Base-by-base conservation (phyloP, 768 basidiomycete species). In the Multifurca ochricompacta region DNA sequence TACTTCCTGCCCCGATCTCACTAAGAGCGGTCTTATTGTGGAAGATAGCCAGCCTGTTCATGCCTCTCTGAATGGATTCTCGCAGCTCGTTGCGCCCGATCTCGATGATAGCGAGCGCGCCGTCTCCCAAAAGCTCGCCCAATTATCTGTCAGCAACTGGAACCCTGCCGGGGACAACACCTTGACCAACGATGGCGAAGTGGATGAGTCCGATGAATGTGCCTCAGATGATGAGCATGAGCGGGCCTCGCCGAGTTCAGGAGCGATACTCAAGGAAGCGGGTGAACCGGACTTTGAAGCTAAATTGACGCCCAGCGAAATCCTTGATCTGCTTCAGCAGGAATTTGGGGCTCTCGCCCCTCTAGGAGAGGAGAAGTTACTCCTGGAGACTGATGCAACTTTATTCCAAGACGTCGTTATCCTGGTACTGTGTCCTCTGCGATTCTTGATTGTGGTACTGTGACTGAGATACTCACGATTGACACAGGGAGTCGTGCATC, bases 311-410 rank as follows among this genome's bases (percentile, higher is more conserved):
- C 73, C 78, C 2, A 65, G 68, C 7, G 72, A 80, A 53, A 72
- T 82, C 45, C 63, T 84, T 4, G 63, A 67, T 18, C 70, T 83
- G 7, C 71, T 86, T 18, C 65, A 71, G 1, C 68, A 78, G 35
- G 82, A 83, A 58, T 84, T 83, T 61, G 83, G 83, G 0, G 62
- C 73, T 9, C 67, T 83, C 28, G 71, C 74, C n/a, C 59, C 65
- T 2, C 68, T 71, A 6, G 73, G 64, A 23, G 71, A 77, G 58
- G 77, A 79, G 50, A 77, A 75, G 56, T 63, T 84, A 21, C 51
- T 85, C 4, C 65, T 76, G 1, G 80, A 83, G 62, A 68, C 72
- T 2, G 79, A 81, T 59, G 81, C 73, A 3, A 72, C 69, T 31
- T 62, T 79, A 27, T 67, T 79, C 39, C 67, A 72, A 35, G 77